These are phyloP conservation scores for Phymatotrichopsis omnivora DNA, from an alignment of 2,329 filamentous ascomycete species.

Conservation along the genomic window DNA sequence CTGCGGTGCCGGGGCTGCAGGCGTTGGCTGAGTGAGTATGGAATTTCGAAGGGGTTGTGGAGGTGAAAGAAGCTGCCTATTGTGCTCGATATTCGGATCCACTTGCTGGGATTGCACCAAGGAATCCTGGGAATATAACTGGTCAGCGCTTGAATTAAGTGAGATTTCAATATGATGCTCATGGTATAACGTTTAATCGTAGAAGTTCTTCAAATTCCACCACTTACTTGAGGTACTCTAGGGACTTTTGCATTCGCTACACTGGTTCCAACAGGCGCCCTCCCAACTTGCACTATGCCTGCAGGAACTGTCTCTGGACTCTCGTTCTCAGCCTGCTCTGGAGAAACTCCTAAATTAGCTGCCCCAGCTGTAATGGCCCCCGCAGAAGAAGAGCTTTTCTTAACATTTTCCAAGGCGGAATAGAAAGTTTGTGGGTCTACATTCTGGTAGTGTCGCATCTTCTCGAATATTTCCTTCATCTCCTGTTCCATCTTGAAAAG, in stretches of 20 bases:
- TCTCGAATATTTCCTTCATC: constrained; percentile 37
- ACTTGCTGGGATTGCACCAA: no score
- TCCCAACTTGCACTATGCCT: no score
- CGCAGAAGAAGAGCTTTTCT: constrained; percentile 35
- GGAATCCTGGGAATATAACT: no score
- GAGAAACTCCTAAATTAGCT: no score
- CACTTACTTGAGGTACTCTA: background rate
- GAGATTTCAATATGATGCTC: no score
- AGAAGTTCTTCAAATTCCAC: background rate
- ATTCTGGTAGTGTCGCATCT: constrained; percentile 47
- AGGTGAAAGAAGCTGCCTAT: no score
- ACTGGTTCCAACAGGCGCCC: no score
- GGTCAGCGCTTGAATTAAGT: no score
- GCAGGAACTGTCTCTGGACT: background rate
- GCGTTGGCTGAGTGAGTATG: background rate
- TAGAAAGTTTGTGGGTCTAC: constrained; percentile 47
- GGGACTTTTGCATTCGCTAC: no score
- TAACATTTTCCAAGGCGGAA: constrained; percentile 46
- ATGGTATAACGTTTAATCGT: background rate
- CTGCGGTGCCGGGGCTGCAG: background rate
- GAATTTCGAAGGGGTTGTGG: no score
- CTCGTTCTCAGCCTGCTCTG: no score
- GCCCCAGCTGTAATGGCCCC: constrained; percentile 2
- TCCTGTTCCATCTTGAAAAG: constrained; percentile 28
- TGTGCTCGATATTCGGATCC: no score